These are phyloP conservation scores for Termitomyces sp. DNA, from an alignment of 768 basidiomycete species.

Conservation along the genomic window DNA sequence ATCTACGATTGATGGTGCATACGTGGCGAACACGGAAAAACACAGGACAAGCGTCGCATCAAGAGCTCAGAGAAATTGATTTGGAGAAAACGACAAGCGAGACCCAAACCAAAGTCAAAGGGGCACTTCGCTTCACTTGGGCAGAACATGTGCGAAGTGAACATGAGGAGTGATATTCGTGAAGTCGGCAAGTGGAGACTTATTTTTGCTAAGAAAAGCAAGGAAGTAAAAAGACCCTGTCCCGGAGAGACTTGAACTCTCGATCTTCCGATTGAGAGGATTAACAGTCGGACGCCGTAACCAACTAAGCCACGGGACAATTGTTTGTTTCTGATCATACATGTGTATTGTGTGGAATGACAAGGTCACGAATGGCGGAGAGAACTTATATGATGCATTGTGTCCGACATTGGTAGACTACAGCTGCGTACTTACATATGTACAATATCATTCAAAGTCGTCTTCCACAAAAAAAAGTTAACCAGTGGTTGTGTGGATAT, in stretches of 20 bases:
- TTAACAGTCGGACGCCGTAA: constrained; percentile 2
- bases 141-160: background rate
- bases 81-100: background rate
- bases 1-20: background rate
- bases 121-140: background rate
- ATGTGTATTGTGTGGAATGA: no score
- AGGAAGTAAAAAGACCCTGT: background rate
- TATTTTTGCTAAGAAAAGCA: background rate
- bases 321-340: no score
- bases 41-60: background rate
- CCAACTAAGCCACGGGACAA: background rate
- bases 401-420: no score
- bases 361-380: no score
- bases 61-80: background rate
- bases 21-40: background rate
- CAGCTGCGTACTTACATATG: no score
- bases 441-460: no score
- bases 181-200: background rate
- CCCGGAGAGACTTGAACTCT: constrained; percentile 2
- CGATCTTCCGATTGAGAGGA: background rate
- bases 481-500: background rate
- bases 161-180: background rate
- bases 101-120: background rate
- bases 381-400: no score
- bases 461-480: no score